Conservation (phyloP, 108 stramenopile species). For the Fistulifera pelliculosa region DNA sequence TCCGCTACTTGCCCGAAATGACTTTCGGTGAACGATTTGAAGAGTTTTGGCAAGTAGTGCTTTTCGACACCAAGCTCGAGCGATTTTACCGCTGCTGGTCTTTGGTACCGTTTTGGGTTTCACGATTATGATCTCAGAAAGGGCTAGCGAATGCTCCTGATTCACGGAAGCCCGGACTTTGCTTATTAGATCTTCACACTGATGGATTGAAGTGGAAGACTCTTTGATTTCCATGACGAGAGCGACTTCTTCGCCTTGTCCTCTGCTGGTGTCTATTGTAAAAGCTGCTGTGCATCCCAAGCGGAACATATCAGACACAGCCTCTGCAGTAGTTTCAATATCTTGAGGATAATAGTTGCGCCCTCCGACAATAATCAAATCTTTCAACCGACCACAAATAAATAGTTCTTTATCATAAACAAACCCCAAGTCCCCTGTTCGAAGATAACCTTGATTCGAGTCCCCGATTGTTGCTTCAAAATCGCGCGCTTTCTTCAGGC, state of each 20-base stretch:
- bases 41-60: slow-evolving; percentile 55
- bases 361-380: slow-evolving; percentile 97
- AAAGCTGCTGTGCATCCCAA: slow-evolving; percentile 98
- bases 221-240: slow-evolving; percentile 80
- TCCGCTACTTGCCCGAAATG: slow-evolving; percentile 22
- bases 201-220: slow-evolving; percentile 13
- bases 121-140: slow-evolving; percentile 73
- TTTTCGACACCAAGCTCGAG: slow-evolving; percentile 84
- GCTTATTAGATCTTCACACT: slow-evolving; percentile 40
- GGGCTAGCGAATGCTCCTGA: slow-evolving; percentile 65
- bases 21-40: slow-evolving; percentile 50
- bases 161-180: slow-evolving; percentile 48
- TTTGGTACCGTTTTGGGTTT: slow-evolving; percentile 88
- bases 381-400: slow-evolving; percentile 93
- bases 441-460: slow-evolving; percentile 46
- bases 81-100: slow-evolving; percentile 98
- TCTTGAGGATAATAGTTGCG: slow-evolving; percentile 99
- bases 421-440: slow-evolving; percentile 98
- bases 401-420: slow-evolving; percentile 88
- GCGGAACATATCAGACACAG: slow-evolving; percentile 43
- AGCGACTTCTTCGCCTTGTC: slow-evolving; percentile 69
- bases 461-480: slow-evolving; percentile 55
- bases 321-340: slow-evolving; percentile 91
- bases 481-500: slow-evolving; percentile 44
- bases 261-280: slow-evolving; percentile 41